These are phyloP conservation scores for Sphagnum tenellum DNA, from an alignment of 225 moss, liverwort and hornwort genomes.

Conservation along the genomic window DNA sequence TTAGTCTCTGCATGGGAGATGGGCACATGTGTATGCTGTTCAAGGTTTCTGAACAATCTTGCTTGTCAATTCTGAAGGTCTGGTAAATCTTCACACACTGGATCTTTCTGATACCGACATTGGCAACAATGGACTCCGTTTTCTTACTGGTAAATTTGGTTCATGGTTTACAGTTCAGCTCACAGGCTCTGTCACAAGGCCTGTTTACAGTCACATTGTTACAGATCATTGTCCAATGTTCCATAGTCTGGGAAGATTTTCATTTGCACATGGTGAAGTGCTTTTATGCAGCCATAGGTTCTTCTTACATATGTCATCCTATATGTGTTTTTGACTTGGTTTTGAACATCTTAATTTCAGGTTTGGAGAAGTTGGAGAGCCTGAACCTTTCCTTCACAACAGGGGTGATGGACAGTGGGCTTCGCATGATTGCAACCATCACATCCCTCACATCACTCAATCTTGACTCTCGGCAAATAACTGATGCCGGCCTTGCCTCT, in stretches of 20 bases:
- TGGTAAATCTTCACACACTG: constrained; percentile 57
- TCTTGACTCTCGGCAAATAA: constrained; percentile 79
- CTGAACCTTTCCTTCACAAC: constrained; percentile 81
- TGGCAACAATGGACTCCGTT: constrained; percentile 62
- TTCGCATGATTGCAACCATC: constrained; percentile 68
- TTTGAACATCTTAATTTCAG: constrained; percentile 14
- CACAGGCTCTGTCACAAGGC: background rate
- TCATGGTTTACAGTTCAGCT: background rate
- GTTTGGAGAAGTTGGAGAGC: constrained; percentile 67
- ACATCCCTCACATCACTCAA: constrained; percentile 81
- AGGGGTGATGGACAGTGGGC: constrained; percentile 55
- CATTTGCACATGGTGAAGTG: too few relatives aligned
- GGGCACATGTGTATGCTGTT: background rate
- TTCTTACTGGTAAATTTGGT: constrained; percentile 52
- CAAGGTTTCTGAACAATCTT: constrained; percentile 4
- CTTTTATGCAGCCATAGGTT: too few relatives aligned
- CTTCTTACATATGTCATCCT: too few relatives aligned
- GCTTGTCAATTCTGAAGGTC: constrained; percentile 29
- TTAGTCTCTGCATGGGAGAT: too few relatives aligned
- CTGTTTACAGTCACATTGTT: too few relatives aligned
- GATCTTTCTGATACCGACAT: constrained; percentile 85
- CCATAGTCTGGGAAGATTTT: background rate
- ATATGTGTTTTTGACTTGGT: too few relatives aligned
- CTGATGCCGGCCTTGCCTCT: constrained; percentile 65
- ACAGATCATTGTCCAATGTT: background rate